Base-by-base conservation (phyloP, 345 rosid genomes). In the Leavenworthia alabamica region DNA sequence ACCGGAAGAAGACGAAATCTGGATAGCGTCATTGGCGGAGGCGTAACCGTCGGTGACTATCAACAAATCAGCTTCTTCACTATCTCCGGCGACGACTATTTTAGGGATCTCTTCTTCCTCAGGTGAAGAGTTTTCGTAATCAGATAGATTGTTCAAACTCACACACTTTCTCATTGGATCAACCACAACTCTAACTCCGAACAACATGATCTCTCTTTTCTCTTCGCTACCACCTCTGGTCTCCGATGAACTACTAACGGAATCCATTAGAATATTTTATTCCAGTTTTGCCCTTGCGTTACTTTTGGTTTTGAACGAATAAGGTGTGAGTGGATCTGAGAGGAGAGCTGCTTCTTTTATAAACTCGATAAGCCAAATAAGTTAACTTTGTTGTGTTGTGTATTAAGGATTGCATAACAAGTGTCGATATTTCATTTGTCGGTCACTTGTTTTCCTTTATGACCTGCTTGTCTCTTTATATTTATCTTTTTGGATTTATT, bases 101-200 rank as follows among this genome's bases (percentile, higher is more conserved):
- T 55, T 70, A 16, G 66, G 65, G 19, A 79, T 84, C 27, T 62
- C 77, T 0, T 72, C 72, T 28, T n/a, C n/a, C n/a, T 62, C 68
- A 13, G 64, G 51, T 43, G 84, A 76, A 61, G 68, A 53, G 15
- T 79, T 89, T 58, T 80, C 82, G 23, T 92, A 92, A 74, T 92
- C 90, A 43, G 95, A 85, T 14, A 92, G 78, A 70, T 92, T 81
- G 77, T 86, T 92, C 80, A 92, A 76, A 66, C 96, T 89, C 11
- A 92, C 97, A 56, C 89, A 77, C 77, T 88, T 92, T 73, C 98
- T 92, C 81, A 92, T 82, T 24, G 93, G 80, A 76, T 92, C 98
- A 60, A 92, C 94, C 41, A 92, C 84, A 35, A 92, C 84, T 57
- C 94, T 79, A 1, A 92, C 94, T 2, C 97, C 98, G 41, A 92